Conservation (phyloP, 73 alveolate genomes). For the Paramecium biaurelia region DNA sequence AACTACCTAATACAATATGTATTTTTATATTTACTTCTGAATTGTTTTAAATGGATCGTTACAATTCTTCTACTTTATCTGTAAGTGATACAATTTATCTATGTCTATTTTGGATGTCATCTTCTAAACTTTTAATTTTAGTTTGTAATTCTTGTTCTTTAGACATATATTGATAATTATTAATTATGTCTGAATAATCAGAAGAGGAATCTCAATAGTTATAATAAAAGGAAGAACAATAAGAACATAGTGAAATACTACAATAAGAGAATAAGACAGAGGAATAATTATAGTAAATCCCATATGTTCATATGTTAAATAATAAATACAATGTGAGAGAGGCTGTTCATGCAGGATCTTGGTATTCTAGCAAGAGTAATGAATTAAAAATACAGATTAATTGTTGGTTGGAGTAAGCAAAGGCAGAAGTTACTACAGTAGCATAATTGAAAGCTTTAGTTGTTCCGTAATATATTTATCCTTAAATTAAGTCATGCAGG, state of each 20-base stretch:
- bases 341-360: slow-evolving; percentile 54
- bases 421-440: slow-evolving; percentile 51
- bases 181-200: neutral
- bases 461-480: slow-evolving; percentile 38
- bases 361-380: slow-evolving; percentile 55
- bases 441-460: slow-evolving; percentile 34
- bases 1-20: neutral
- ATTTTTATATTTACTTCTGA: neutral
- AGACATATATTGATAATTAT: neutral
- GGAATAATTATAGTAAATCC: neutral
- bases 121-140: neutral
- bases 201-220: neutral
- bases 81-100: neutral
- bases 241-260: neutral
- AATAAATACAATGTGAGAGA: slow-evolving; percentile 57
- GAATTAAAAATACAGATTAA: slow-evolving; percentile 50
- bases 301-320: neutral
- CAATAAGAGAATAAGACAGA: neutral
- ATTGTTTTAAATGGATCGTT: neutral
- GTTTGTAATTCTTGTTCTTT: neutral
- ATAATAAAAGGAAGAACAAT: neutral
- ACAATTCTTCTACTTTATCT: neutral
- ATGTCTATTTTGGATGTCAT: neutral
- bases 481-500: slow-evolving; percentile 59
- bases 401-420: slow-evolving; percentile 63